Base-by-base conservation (phyloP, 2,329 filamentous ascomycete species). In the Cladosporium austrohemisphaericum region DNA sequence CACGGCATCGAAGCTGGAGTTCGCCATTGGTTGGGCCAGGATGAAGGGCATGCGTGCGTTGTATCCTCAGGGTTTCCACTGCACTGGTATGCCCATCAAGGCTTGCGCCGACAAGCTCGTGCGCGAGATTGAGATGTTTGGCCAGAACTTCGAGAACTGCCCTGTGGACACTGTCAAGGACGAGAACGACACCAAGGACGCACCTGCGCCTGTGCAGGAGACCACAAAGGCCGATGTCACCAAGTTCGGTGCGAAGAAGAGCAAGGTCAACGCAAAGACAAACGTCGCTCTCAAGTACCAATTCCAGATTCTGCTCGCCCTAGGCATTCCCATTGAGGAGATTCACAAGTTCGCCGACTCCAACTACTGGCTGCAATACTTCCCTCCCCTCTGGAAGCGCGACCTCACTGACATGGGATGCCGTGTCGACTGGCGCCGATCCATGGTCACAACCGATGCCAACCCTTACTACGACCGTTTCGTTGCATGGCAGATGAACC, bases 391-490 rank as follows among this genome's bases (percentile, higher is more conserved):
- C 49, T 88, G 84, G 67, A 81, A 85, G 65, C 76, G 80, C 52
- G 89, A 98, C 67, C 76, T 96, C 59, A 87, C 83, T 60, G 85
- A 85, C 66, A 82, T 97, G 55, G 92, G 92, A 52, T 85, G 85
- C 43, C 79, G 91, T 60, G 86, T 97, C 62, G 93, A 97, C 68
- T 98, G 92, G 92, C 80, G 92, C 64, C 79, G 93, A 67, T 85
- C 86, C 29, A 88, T 98, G 57, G 86, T 97, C 56, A 98, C 93
- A 5, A 98, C 93, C 2, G 90, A 96, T 60, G 90, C 89, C 28
- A 98, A 98, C 71, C 90, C 89, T 4, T 97, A 93, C 74, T 98
- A 95, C 67, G 92, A 98, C 66, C 81, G 88, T 4, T 98, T 98
- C 63, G 85, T 97, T 32, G 77, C 88, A 62, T 98, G 93, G 93